Percentiles rank a stretch among this genome's conserved stretches.
These are phyloP conservation scores for Asterophora parasitica DNA, from an alignment of 768 basidiomycete genomes.

Conservation along the genomic window DNA sequence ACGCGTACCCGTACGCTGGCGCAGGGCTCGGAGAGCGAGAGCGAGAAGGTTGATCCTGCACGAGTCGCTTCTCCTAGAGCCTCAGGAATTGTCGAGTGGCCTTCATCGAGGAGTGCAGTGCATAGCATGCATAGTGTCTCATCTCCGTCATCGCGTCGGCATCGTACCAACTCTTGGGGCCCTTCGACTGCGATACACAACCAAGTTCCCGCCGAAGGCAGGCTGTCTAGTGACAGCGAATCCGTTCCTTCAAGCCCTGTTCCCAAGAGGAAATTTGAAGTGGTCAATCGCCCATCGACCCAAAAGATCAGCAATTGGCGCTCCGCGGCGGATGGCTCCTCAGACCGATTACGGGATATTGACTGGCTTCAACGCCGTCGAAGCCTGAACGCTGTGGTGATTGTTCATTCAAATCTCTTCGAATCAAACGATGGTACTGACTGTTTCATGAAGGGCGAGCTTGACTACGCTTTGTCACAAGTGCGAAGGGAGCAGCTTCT, in stretches of 20 bases:
- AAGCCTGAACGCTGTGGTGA: conserved; percentile 65
- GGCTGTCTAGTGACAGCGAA: conserved; percentile 39
- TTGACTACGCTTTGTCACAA: conserved; percentile 65
- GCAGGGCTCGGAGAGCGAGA: conserved; percentile 8
- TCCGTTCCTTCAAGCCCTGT: conserved; percentile 36
- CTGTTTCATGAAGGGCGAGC: conserved; percentile 50
- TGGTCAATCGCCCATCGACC: conserved; percentile 41
- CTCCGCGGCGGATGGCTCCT: conserved; percentile 11
- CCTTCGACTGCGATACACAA: conserved; percentile 36
- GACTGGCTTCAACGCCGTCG: conserved; percentile 77
- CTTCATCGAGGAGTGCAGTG: conserved; percentile 27
- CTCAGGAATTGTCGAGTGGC: conserved; percentile 27
- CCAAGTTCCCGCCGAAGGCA: conserved; percentile 41
- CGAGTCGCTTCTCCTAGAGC: conserved; percentile 21
- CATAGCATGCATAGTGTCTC: conserved; percentile 36
- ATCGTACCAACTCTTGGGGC: conserved; percentile 49
- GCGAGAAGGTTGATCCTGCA: conserved; percentile 12
- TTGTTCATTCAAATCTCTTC: conserved; percentile 21
- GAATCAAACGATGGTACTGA: background rate
- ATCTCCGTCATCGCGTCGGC: conserved; percentile 37
- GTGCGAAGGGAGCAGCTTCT: conserved; percentile 42
- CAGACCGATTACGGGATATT: conserved; percentile 51
- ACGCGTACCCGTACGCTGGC: conserved; percentile 2
- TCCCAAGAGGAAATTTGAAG: conserved; percentile 43
- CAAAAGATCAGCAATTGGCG: conserved; percentile 31